A percentile compares a stretch with the other conserved stretches of the same genome.
Conservation (phyloP, 331 rosid genomes). For the Cucumis variabilis region DNA sequence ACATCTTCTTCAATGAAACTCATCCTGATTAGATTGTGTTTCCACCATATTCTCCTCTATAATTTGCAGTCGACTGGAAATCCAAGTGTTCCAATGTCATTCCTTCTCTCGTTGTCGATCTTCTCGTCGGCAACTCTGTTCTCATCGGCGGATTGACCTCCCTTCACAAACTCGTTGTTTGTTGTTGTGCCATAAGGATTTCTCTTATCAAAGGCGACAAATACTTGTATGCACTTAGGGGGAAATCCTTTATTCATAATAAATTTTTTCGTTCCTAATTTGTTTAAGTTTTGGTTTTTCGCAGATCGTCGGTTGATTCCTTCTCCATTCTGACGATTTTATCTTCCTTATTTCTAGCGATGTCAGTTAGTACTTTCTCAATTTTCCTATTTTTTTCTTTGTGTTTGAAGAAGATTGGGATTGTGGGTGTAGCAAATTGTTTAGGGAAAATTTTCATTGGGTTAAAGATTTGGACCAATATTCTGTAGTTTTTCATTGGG, state of each 20-base stretch:
- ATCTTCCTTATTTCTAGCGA: constrained; percentile 12
- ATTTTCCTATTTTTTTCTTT: neutral
- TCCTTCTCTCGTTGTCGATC: too few relatives aligned
- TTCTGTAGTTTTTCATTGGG: neutral
- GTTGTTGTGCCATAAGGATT: neutral
- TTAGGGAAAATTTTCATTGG: constrained; percentile 1
- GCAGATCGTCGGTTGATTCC: neutral
- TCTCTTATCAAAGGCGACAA: neutral
- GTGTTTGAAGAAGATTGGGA: constrained; percentile 7
- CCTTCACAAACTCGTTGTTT: too few relatives aligned
- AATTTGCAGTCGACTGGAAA: too few relatives aligned
- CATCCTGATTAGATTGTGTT: too few relatives aligned
- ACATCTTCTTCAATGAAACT: too few relatives aligned
- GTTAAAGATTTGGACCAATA: neutral
- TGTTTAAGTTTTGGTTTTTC: neutral
- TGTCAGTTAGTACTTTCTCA: constrained; percentile 30
- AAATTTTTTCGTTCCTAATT: neutral
- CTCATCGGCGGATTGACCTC: too few relatives aligned
- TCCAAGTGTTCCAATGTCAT: too few relatives aligned
- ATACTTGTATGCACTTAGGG: neutral
- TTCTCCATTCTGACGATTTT: neutral
- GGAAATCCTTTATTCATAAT: constrained; percentile 4
- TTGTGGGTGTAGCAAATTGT: neutral
- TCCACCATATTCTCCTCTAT: too few relatives aligned
- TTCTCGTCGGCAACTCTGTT: too few relatives aligned